These are phyloP conservation scores for Arabis hirsuta DNA, from an alignment of 345 rosid species.

Conservation along the genomic window DNA sequence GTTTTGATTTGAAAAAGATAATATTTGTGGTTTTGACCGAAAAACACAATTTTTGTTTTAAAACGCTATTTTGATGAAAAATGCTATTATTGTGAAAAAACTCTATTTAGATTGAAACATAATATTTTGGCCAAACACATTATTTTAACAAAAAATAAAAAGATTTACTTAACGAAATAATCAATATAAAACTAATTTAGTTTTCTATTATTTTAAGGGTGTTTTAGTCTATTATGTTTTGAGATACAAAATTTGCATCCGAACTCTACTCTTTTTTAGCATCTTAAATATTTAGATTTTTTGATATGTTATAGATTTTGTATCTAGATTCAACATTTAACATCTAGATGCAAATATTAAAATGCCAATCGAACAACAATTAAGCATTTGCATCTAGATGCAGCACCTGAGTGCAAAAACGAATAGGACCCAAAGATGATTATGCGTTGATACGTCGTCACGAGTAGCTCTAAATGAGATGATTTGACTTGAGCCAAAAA, in stretches of 20 bases:
- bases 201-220: background rate
- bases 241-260: background rate
- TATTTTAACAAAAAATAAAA: no score
- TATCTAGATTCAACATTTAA: background rate
- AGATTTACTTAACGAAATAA: background rate
- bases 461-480: constrained; percentile 10
- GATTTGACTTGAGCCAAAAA: constrained; percentile 22
- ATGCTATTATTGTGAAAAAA: no score
- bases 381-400: background rate
- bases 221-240: background rate
- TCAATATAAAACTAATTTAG: background rate
- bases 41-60: no score
- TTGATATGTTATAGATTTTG: background rate
- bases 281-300: background rate
- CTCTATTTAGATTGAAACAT: no score
- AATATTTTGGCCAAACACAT: no score
- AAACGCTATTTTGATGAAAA: no score
- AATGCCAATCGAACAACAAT: background rate
- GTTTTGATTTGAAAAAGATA: no score
- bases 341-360: background rate
- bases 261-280: background rate
- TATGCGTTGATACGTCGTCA: background rate
- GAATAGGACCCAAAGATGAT: background rate
- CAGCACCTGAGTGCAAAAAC: no score
- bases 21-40: no score